Evolutionary conservation across 2,329 filamentous ascomycete species (phyloP).

Genomic region (Penicillium olsonii): DNA sequence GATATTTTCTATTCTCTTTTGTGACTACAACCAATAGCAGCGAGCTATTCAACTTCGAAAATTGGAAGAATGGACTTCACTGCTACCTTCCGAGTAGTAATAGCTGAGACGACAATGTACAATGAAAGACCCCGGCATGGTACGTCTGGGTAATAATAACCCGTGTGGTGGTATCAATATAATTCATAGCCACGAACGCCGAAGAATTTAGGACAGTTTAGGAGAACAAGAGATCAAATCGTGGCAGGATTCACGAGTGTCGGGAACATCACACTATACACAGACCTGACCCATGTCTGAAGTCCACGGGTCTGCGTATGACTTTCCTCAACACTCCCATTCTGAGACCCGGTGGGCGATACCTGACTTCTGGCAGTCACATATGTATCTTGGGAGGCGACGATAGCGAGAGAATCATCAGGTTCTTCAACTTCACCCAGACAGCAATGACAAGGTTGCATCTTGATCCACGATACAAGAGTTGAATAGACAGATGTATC

Average conservation of each 20-base stretch:
- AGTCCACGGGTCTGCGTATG: not conserved
- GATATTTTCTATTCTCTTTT: too few relatives aligned
- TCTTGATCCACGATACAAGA: constrained; percentile 6
- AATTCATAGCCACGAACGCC: not conserved
- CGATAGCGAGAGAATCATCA: constrained; percentile 5
- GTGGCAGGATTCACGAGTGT: not conserved
- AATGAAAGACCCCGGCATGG: not conserved
- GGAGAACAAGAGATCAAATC: not conserved
- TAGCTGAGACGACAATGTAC: too few relatives aligned
- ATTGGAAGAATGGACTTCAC: too few relatives aligned
- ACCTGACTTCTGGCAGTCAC: constrained; percentile 15
- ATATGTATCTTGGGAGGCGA: constrained; percentile 18
- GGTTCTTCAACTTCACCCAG: not conserved
- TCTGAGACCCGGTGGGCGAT: constrained; percentile 4
- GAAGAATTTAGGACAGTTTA: too few relatives aligned
- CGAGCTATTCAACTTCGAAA: too few relatives aligned
- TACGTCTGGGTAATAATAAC: not conserved
- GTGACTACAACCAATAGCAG: too few relatives aligned
- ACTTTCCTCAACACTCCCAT: not conserved
- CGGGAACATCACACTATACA: constrained; percentile 3
- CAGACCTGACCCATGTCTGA: constrained; percentile 2
- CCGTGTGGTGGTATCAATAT: not conserved
- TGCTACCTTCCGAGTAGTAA: too few relatives aligned
- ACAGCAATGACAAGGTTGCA: constrained; percentile 11
- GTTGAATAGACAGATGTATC: not conserved